These are phyloP conservation scores for Nannochloropsis granulata DNA, from an alignment of 108 stramenopile genomes.

Conservation along the genomic window DNA sequence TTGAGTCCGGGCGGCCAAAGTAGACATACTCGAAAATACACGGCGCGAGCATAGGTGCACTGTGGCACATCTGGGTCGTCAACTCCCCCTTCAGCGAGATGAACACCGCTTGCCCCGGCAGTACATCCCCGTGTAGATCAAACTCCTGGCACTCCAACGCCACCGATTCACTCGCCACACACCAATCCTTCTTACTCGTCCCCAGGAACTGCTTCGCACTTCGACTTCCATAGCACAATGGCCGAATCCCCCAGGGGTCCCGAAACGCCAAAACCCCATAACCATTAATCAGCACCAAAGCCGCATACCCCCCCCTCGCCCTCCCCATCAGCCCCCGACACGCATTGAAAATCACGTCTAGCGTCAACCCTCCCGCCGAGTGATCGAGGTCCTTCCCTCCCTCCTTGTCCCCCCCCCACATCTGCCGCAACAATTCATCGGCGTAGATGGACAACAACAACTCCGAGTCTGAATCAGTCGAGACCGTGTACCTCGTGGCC, in stretches of 20 bases:
- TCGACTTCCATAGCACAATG: conserved; percentile 15
- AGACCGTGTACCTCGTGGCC: conserved; percentile 49
- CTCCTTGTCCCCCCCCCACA: conserved; percentile 1
- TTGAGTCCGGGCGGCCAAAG: conserved; percentile 85
- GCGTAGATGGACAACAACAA: conserved; percentile 76
- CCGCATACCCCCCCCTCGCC: conserved; percentile 79
- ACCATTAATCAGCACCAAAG: conserved; percentile 69
- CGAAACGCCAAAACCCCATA: conserved; percentile 80
- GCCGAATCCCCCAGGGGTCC: conserved; percentile 84
- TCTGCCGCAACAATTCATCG: conserved; percentile 44
- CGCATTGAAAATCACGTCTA: conserved; percentile 11
- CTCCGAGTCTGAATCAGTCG: conserved; percentile 86
- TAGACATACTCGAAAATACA: conserved; percentile 98
- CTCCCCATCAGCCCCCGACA: conserved; percentile 46
- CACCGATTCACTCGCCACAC: conserved; percentile 75
- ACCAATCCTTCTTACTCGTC: conserved; percentile 44
- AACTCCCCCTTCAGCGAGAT: conserved; percentile 39
- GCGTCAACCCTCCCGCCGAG: not conserved
- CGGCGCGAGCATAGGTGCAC: conserved; percentile 39
- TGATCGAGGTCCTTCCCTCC: not conserved
- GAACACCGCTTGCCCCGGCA: conserved; percentile 73
- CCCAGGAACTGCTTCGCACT: not conserved
- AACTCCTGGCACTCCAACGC: conserved; percentile 87
- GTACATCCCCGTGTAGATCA: conserved; percentile 55
- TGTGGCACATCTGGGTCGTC: not conserved